These are phyloP conservation scores for Fusarium dimerum DNA, from an alignment of 2,329 filamentous ascomycete genomes.

Conservation along the genomic window DNA sequence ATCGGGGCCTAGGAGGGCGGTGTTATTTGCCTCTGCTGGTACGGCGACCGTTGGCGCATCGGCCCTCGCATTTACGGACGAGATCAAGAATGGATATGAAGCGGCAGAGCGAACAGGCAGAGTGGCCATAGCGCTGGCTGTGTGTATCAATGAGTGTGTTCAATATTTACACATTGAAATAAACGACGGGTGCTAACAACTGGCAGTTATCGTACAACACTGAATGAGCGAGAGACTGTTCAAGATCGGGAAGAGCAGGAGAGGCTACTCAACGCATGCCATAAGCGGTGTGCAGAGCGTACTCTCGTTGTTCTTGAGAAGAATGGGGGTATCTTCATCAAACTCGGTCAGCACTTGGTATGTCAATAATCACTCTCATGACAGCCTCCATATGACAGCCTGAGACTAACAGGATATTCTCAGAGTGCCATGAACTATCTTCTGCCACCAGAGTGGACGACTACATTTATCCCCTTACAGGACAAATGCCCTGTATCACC, in stretches of 20 bases:
- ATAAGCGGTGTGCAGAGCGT: constrained; percentile 87
- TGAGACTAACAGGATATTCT: constrained; percentile 26
- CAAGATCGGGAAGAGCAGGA: constrained; percentile 65
- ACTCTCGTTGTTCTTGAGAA: constrained; percentile 87
- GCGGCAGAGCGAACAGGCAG: constrained; percentile 76
- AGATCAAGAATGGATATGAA: constrained; percentile 75
- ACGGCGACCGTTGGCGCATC: constrained; percentile 51
- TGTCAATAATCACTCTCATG: constrained; percentile 9
- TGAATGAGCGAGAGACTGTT: constrained; percentile 67
- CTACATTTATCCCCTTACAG: constrained; percentile 92
- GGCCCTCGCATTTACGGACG: constrained; percentile 59
- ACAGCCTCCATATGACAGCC: background rate
- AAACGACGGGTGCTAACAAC: constrained; percentile 3
- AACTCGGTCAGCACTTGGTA: constrained; percentile 90
- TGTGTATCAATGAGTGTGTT: constrained; percentile 85
- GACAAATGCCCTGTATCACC: constrained; percentile 95
- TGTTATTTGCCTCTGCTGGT: constrained; percentile 53
- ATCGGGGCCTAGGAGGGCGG: constrained; percentile 29
- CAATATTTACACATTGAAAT: background rate
- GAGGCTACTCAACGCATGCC: constrained; percentile 76
- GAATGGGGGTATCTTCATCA: constrained; percentile 98
- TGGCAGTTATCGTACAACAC: constrained; percentile 78
- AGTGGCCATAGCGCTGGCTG: constrained; percentile 70
- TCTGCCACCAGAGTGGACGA: constrained; percentile 87
- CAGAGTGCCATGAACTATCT: constrained; percentile 94